These are phyloP conservation scores for Hygrophorus russula DNA, from an alignment of 768 basidiomycete genomes.

Conservation along the genomic window DNA sequence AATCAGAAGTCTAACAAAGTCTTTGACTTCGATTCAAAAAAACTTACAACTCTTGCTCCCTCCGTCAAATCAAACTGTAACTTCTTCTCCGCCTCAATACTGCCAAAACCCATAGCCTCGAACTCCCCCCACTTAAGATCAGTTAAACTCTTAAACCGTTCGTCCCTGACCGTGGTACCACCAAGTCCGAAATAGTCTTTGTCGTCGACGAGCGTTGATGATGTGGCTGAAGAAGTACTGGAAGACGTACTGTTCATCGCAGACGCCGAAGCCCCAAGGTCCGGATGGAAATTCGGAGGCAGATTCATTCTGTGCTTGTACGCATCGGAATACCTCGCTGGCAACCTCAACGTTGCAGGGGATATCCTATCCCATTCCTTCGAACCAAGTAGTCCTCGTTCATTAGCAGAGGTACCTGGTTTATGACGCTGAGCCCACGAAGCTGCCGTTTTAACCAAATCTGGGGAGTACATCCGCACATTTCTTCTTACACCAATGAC, in stretches of 20 bases:
- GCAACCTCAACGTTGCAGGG: constrained; percentile 44
- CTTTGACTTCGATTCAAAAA: constrained; percentile 11
- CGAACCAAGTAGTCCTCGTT: constrained; percentile 41
- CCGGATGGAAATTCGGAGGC: constrained; percentile 48
- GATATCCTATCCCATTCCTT: constrained; percentile 75
- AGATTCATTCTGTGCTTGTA: constrained; percentile 74
- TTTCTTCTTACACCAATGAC: constrained; percentile 70
- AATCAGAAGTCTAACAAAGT: background rate
- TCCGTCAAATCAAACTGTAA: constrained; percentile 92
- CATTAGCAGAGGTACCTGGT: constrained; percentile 12
- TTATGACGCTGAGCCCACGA: constrained; percentile 30
- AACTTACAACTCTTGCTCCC: constrained; percentile 53
- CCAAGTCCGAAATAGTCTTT: constrained; percentile 27
- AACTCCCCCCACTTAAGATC: constrained; percentile 92
- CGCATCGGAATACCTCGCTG: constrained; percentile 61
- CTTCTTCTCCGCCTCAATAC: constrained; percentile 43
- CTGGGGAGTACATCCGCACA: constrained; percentile 79
- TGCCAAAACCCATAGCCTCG: constrained; percentile 71
- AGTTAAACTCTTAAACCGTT: constrained; percentile 69
- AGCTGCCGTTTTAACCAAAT: constrained; percentile 60
- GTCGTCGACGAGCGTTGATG: constrained; percentile 24
- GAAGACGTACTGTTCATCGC: constrained; percentile 25
- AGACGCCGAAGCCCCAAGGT: constrained; percentile 23
- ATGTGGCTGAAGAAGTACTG: constrained; percentile 6
- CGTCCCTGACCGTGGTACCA: constrained; percentile 27